Base-by-base conservation (phyloP, 202 grass and related monocot genomes). In the Eragrostis tef region DNA sequence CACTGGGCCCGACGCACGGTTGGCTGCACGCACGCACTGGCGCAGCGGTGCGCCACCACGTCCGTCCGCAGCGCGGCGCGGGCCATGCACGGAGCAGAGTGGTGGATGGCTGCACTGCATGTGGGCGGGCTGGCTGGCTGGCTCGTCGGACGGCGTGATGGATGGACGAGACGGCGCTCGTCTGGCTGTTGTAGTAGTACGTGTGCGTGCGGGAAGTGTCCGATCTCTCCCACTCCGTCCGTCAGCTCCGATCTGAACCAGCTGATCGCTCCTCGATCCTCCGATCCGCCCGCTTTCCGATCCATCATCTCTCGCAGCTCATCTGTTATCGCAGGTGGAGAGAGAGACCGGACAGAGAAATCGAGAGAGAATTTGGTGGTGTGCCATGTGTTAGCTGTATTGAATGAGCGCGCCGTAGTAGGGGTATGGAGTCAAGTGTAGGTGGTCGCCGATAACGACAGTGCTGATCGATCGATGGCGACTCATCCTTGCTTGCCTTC, bases 191-290 rank as follows among this genome's bases (percentile, higher is more conserved):
- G 50, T 17, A 5, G 2, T 4, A 11, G n/a, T n/a, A n/a, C n/a
- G n/a, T 5, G 57, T 64, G 3, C 61, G 61, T 25, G 67, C 13
- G 70, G 51, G 57, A 46, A 54, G 72, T 15, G 62, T 83, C 71
- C 49, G 60, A 67, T 67, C 71, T 15, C 34, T 22, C 24, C 11
- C 72, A 14, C 72, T 39, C 71, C 3, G 27, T 6, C 25, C 29
- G 27, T 20, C 49, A 36, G 79, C 34, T 47, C 67, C 19, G 21
- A 39, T 52, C 63, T 69, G 65, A n/a, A 34, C 29, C 50, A 0
- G 52, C 17, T 52, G 47, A 26, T 59, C 16, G n/a, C 8, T 17
- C 13, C 20, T 68, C 20, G 34, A 39, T 39, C 34, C 34, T 4
- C 29, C 4, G n/a, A n/a, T n/a, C n/a, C n/a, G n/a, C n/a, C 13